A percentile compares a stretch with the other conserved stretches of the same genome.
Evolutionary conservation across 345 rosid species (phyloP).

Genomic region (Rhodamnia argentea): DNA sequence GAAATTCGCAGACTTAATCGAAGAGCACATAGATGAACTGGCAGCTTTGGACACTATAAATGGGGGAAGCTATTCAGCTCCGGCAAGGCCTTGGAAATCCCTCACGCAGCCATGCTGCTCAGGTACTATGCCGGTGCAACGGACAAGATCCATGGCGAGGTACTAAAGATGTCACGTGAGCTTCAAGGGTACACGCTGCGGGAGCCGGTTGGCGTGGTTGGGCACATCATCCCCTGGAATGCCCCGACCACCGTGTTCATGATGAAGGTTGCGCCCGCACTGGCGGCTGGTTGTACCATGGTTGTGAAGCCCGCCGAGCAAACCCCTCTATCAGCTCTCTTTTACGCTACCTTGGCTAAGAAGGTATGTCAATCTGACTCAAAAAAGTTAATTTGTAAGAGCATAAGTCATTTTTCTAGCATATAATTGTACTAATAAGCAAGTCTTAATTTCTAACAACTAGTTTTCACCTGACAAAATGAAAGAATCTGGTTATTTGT

Average conservation of each 20-base stretch:
- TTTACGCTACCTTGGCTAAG: conserved; percentile 47
- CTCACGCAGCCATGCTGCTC: conserved; percentile 13
- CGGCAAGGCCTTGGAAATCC: conserved; percentile 44
- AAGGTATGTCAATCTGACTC: conserved; percentile 5
- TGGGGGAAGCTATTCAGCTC: conserved; percentile 45
- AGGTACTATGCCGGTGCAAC: conserved; percentile 87
- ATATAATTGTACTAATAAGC: background rate
- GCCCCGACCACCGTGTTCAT: conserved; percentile 54
- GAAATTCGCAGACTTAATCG: conserved; percentile 60
- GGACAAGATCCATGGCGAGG: conserved; percentile 78
- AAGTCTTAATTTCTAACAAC: background rate
- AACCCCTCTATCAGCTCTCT: conserved; percentile 82
- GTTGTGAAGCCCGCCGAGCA: conserved; percentile 88
- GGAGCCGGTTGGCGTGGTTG: conserved; percentile 82
- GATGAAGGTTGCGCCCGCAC: conserved; percentile 54
- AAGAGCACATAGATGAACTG: conserved; percentile 45
- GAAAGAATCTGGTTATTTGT: background rate
- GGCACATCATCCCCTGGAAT: conserved; percentile 85
- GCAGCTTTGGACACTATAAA: conserved; percentile 60
- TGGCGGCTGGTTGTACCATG: conserved; percentile 89
- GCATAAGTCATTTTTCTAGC: background rate
- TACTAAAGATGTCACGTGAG: conserved; percentile 40
- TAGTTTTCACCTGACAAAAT: background rate
- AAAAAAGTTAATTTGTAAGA: background rate
- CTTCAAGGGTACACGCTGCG: conserved; percentile 64